Evolutionary conservation across 768 basidiomycete genomes (phyloP).

Genomic region (Lactarius tabidus): DNA sequence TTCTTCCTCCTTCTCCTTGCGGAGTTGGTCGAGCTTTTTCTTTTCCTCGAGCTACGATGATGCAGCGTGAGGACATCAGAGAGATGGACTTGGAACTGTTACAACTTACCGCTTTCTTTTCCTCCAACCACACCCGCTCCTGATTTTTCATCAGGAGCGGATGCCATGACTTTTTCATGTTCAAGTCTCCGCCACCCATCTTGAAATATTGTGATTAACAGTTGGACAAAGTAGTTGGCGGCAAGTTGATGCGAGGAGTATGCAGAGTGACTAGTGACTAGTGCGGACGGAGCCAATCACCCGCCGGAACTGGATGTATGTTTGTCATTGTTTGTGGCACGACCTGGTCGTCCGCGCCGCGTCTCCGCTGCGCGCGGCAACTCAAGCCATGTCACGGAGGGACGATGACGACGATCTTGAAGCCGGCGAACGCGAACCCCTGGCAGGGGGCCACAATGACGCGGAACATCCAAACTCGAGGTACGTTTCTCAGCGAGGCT

Average conservation of each 20-base stretch:
- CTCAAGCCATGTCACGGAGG: conserved; percentile 28
- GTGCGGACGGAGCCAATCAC: conserved; percentile 1
- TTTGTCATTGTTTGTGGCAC: conserved; percentile 13
- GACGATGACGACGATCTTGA: conserved; percentile 32
- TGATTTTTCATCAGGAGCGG: conserved; percentile 97
- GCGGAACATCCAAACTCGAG: conserved; percentile 20
- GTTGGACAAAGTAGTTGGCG: conserved; percentile 1
- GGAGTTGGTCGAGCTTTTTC: conserved; percentile 94
- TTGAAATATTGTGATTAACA: conserved; percentile 39
- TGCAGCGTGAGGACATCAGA: conserved; percentile 2
- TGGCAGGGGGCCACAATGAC: conserved; percentile 25
- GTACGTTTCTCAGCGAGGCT: conserved; percentile 27
- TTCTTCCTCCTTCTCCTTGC: conserved; percentile 98
- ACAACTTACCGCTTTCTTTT: conserved; percentile 84
- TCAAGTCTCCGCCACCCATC: conserved; percentile 98
- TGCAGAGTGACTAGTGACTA: conserved; percentile 18
- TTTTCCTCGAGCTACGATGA: conserved; percentile 84
- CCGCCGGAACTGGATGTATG: background rate
- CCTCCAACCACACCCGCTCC: conserved; percentile 99
- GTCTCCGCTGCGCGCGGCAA: background rate
- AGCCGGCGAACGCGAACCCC: conserved; percentile 32
- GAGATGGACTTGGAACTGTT: background rate
- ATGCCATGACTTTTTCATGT: conserved; percentile 99
- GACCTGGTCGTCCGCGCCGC: background rate
- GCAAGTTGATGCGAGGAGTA: conserved; percentile 17